phyloP scores from a whole-genome alignment of 441 rosid genomes.

The Euphorbia celastroides region DNA sequence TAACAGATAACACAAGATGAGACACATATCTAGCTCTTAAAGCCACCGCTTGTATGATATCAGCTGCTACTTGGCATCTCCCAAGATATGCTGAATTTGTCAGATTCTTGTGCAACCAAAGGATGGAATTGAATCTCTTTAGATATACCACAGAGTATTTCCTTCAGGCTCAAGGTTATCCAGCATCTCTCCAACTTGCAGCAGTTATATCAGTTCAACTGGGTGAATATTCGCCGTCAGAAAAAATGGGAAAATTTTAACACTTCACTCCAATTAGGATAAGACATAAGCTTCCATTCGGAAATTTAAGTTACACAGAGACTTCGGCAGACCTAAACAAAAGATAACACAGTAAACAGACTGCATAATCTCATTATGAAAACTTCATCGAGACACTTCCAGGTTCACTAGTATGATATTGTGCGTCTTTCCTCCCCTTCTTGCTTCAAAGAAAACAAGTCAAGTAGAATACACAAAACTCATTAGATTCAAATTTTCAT shows the following conservation, averaged over 20 bases:
- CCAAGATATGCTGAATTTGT: background rate
- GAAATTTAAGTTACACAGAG: too few species aligned
- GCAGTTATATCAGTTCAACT: background rate
- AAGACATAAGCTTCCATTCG: too few species aligned
- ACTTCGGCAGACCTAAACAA: background rate
- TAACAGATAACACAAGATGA: background rate
- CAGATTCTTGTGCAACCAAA: background rate
- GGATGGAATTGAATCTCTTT: too few species aligned
- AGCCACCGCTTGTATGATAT: background rate
- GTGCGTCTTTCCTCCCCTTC: background rate
- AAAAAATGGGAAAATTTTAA: too few species aligned
- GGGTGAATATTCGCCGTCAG: background rate
- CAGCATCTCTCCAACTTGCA: background rate
- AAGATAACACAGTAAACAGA: background rate
- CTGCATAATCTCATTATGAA: too few species aligned
- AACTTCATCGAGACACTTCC: background rate
- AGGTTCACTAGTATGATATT: background rate
- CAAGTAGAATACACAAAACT: background rate
- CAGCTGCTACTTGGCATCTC: background rate
- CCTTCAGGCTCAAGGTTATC: slow-evolving; percentile 1
- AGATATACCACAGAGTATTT: background rate
- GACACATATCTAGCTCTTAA: background rate
- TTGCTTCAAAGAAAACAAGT: background rate
- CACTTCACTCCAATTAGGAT: too few species aligned
- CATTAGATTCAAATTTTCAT: background rate